A percentile compares a stretch with the other conserved stretches of the same genome.
These are phyloP conservation scores for Solanum sparsipilum DNA, from an alignment of 257 asterid genomes.

Conservation along the genomic window DNA sequence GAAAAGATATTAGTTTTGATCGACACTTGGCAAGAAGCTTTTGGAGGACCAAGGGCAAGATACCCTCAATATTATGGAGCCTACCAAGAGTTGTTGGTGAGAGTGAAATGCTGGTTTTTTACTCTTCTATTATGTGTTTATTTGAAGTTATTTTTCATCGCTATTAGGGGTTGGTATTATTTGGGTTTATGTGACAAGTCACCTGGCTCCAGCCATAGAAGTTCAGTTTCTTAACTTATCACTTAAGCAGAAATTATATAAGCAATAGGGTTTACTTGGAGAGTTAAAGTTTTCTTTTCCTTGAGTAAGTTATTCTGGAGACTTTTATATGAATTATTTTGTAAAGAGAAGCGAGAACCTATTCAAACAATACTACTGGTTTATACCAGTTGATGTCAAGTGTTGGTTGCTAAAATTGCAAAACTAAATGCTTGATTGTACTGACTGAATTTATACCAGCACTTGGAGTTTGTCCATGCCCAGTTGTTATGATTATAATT, in stretches of 20 bases:
- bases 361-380: background rate
- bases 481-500: background rate
- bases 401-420: background rate
- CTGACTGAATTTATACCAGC: background rate
- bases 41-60: constrained; percentile 15
- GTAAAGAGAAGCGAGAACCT: background rate
- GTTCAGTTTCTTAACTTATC: background rate
- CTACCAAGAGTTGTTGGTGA: constrained; percentile 11
- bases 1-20: constrained; percentile 3
- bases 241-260: background rate
- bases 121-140: background rate
- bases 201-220: background rate
- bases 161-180: background rate
- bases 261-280: background rate
- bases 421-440: background rate
- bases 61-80: constrained; percentile 10
- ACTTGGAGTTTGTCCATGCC: background rate
- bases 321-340: background rate
- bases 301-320: background rate
- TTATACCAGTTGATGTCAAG: background rate
- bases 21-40: constrained; percentile 17
- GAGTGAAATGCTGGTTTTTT: background rate
- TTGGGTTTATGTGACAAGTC: background rate
- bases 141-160: background rate
- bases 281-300: background rate